Conservation (phyloP, 805 yeast species). For the Middelhovenomyces tepae region DNA sequence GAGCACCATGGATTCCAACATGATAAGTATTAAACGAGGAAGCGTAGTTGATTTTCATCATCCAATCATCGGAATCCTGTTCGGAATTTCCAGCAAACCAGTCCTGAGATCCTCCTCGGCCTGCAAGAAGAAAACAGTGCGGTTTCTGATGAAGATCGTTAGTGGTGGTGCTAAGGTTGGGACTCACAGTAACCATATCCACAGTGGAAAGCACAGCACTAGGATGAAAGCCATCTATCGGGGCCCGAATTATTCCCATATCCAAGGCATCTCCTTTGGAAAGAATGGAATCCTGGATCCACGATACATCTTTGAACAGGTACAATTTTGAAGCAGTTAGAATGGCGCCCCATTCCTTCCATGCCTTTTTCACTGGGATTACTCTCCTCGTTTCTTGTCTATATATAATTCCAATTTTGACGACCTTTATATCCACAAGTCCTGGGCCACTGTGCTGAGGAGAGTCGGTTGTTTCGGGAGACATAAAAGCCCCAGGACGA, state of each 20-base stretch:
- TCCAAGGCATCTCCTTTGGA: neutral
- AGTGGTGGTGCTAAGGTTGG: conserved; percentile 10
- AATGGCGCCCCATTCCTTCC: conserved; percentile 36
- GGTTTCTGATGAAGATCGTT: conserved; percentile 12
- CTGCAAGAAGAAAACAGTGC: conserved; percentile 24
- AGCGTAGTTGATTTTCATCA: conserved; percentile 43
- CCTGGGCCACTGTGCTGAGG: conserved; percentile 27
- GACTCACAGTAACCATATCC: conserved; percentile 34
- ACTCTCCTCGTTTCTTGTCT: conserved; percentile 28
- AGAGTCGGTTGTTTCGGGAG: conserved; percentile 18
- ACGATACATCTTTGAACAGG: conserved; percentile 30
- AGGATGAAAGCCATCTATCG: conserved; percentile 30
- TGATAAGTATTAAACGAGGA: conserved; percentile 39
- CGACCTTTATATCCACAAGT: conserved; percentile 29
- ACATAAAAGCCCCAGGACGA: conserved; percentile 29
- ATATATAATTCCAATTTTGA: conserved; percentile 30
- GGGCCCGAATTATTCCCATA: conserved; percentile 21
- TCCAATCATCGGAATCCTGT: conserved; percentile 52
- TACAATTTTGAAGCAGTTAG: conserved; percentile 34
- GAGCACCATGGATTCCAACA: conserved; percentile 19
- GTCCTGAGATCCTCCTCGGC: conserved; percentile 26
- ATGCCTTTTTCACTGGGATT: conserved; percentile 22
- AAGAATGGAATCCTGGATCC: conserved; percentile 23
- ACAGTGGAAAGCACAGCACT: conserved; percentile 30
- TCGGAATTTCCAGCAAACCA: conserved; percentile 35